Percentiles rank a stretch among this genome's conserved stretches.
phyloP scores from a whole-genome alignment of 2,329 filamentous ascomycete genomes.

The Hypoxylon sp. region DNA sequence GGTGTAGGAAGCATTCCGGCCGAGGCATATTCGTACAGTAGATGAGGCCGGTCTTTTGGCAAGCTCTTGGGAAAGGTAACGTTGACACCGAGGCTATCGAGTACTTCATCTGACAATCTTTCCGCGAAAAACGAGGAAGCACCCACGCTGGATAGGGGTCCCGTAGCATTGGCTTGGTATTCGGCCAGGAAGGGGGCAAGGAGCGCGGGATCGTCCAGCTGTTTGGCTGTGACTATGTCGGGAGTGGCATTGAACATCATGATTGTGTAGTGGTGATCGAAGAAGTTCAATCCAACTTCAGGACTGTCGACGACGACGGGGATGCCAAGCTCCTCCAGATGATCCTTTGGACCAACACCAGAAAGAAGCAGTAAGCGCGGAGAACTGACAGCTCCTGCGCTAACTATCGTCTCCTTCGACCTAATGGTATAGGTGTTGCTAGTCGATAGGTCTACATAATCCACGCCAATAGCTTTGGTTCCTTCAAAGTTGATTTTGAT shows the following conservation, averaged over 20 bases:
- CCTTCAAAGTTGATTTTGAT: conserved; percentile 55
- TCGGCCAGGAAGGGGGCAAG: conserved; percentile 31
- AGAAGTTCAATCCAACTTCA: conserved; percentile 53
- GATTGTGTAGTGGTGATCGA: conserved; percentile 44
- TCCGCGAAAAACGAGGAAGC: conserved; percentile 27
- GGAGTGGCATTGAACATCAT: conserved; percentile 37
- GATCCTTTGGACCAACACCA: conserved; percentile 49
- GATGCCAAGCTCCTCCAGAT: conserved; percentile 48
- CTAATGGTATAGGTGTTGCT: conserved; percentile 51
- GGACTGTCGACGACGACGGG: conserved; percentile 50
- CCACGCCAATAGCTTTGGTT: conserved; percentile 56
- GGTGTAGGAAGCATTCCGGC: conserved; percentile 62
- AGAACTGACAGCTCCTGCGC: conserved; percentile 50
- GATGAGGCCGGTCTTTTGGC: conserved; percentile 39
- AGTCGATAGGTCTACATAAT: conserved; percentile 51
- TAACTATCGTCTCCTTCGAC: conserved; percentile 52
- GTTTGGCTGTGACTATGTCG: conserved; percentile 25
- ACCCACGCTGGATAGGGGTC: conserved; percentile 31
- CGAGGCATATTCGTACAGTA: conserved; percentile 36
- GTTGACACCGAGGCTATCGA: conserved; percentile 35
- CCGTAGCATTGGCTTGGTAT: conserved; percentile 34
- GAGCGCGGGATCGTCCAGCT: conserved; percentile 22
- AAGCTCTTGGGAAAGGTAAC: conserved; percentile 34
- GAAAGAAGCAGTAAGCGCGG: conserved; percentile 54
- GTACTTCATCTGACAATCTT: conserved; percentile 40